phyloP scores from a whole-genome alignment of 495 filamentous ascomycete species.

The Amphirosellinia nigrospora region DNA sequence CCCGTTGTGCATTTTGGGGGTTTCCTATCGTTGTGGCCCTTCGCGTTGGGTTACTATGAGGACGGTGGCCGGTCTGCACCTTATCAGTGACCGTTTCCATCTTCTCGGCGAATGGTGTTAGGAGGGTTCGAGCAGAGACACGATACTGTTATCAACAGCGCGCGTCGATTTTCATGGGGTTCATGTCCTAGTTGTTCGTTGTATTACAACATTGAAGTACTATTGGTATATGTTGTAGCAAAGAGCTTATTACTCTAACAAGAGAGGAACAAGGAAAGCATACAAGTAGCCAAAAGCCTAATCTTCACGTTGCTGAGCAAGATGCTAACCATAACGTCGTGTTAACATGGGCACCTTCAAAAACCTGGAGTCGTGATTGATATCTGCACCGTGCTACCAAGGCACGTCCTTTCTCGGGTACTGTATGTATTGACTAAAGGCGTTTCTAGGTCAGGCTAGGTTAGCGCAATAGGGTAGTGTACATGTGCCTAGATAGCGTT shows the following conservation, averaged over 20 bases:
- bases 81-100: neutral
- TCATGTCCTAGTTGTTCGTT: neutral
- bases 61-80: neutral
- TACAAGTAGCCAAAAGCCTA: neutral
- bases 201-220: neutral
- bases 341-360: neutral
- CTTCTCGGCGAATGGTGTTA: slow-evolving; percentile 17
- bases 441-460: neutral
- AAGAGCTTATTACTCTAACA: neutral
- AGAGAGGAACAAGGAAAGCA: neutral
- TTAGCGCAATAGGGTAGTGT: neutral
- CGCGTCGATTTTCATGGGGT: neutral
- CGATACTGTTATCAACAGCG: neutral
- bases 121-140: neutral
- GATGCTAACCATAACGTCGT: neutral
- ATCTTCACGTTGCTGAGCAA: neutral
- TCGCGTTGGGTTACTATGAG: neutral
- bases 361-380: neutral
- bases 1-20: neutral
- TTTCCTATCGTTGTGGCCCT: slow-evolving; percentile 28
- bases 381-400: neutral
- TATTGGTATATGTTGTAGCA: neutral
- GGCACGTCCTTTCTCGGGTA: too few species aligned
- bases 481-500: neutral
- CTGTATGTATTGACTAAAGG: neutral